Evolutionary conservation across 2,329 filamentous ascomycete genomes (phyloP).

Genomic region (Fusarium nurragi): DNA sequence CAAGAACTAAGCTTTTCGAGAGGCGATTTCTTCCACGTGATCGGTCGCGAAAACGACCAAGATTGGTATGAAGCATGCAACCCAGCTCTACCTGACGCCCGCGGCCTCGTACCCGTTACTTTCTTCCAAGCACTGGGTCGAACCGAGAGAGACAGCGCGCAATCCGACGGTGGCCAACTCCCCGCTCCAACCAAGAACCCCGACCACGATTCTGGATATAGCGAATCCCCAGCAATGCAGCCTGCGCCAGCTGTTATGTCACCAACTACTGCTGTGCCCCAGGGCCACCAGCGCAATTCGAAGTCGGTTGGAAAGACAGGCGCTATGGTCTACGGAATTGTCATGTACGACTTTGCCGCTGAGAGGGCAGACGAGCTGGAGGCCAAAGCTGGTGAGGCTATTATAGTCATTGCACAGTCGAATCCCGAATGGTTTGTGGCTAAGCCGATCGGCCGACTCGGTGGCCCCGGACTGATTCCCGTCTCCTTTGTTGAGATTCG

Average conservation of each 20-base stretch:
- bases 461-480: constrained; percentile 92
- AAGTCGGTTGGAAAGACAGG: constrained; percentile 66
- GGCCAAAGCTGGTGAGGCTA: constrained; percentile 92
- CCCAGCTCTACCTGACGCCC: constrained; percentile 83
- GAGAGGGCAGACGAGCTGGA: constrained; percentile 96
- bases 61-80: constrained; percentile 99
- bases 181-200: constrained; percentile 65
- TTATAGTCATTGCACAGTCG: constrained; percentile 98
- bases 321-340: constrained; percentile 94
- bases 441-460: constrained; percentile 97
- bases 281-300: constrained; percentile 58
- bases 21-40: constrained; percentile 98
- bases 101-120: constrained; percentile 90
- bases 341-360: constrained; percentile 96
- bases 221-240: constrained; percentile 49
- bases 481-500: constrained; percentile 97
- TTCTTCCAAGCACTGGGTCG: constrained; percentile 95
- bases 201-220: constrained; percentile 91
- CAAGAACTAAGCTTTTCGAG: constrained; percentile 91
- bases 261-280: constrained; percentile 33
- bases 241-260: constrained; percentile 32
- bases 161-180: constrained; percentile 66
- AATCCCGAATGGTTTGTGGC: constrained; percentile 99
- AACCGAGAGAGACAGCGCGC: constrained; percentile 87
- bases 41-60: constrained; percentile 90